Evolutionary conservation across 306 rosid genomes (phyloP), one percentile per base, ranked within the genome.

Genomic region (Malus asiatica): DNA sequence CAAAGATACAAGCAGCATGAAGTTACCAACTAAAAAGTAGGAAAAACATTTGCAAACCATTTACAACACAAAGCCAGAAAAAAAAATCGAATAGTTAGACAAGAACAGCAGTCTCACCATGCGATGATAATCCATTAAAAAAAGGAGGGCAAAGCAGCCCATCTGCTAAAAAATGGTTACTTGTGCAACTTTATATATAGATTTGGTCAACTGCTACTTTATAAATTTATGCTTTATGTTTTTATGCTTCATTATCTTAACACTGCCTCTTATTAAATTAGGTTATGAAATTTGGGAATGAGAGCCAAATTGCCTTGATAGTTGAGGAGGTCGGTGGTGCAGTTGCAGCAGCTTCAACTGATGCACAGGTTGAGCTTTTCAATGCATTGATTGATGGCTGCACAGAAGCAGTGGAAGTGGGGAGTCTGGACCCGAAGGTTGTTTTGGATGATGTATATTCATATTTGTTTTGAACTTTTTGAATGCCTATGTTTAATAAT

Each of bases 261-360:
- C 55, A 76, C 23, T 59, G 69, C 18, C 32, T 29, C 42, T 62
- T 73, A 65, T 80, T 77, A 84, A 57, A 40, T 44, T 79, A 96
- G 99, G 94, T 89, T 74, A 84, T 96, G 97, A 96, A 93, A 77
- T 96, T 83, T 85, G 99, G 98, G 66, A 93, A 96, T 71, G 90
- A 89, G 85, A 93, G 90, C 87, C 97, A 93, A 85, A 81, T 93
- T 42, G 79, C 90, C 84, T 81, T 85, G 76, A 90, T 93, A 70
- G 91, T 77, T 75, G 89, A 87, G 40, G 99, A 96, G 83, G 97
- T 93, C 67, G 92, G 98, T 73, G 98, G 99, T 70, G 80, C 91
- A 33, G 83, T 93, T 82, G 96, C 57, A 65, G 87, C 90, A 60
- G 92, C 96, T 75, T 87, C 88, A 57, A 80, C 77, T 53, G 94